A percentile compares a stretch with the other conserved stretches of the same genome.
Evolutionary conservation across 2,329 filamentous ascomycete species (phyloP).

Genomic region (Colletotrichum coccodes): DNA sequence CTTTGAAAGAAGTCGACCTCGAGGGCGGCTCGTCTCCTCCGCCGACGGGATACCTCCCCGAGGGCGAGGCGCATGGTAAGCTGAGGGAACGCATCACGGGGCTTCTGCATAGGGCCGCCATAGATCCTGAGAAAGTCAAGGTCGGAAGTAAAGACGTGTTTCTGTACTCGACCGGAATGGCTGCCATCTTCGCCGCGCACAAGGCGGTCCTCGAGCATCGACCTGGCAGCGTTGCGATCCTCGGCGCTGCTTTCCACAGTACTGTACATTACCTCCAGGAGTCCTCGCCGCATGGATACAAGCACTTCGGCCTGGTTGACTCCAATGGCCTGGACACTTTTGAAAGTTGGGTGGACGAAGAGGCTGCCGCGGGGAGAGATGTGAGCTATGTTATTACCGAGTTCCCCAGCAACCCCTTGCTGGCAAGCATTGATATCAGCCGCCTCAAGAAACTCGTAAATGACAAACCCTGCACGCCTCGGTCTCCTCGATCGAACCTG

Average conservation of each 20-base stretch:
- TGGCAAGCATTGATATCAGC: constrained; percentile 44
- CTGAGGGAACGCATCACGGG: constrained; percentile 52
- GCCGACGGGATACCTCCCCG: constrained; percentile 50
- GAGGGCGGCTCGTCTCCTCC: constrained; percentile 40
- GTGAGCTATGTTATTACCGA: constrained; percentile 61
- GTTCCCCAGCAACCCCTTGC: constrained; percentile 48
- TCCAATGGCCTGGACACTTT: constrained; percentile 53
- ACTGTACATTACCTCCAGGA: constrained; percentile 59
- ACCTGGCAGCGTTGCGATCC: constrained; percentile 49
- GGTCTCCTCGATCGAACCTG: neutral
- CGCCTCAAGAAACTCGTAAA: constrained; percentile 39
- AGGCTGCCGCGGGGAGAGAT: constrained; percentile 47
- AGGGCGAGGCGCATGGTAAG: constrained; percentile 47
- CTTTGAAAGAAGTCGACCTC: constrained; percentile 46
- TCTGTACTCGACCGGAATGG: constrained; percentile 66
- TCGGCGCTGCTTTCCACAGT: constrained; percentile 63
- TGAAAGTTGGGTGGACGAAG: constrained; percentile 54
- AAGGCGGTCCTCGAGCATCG: constrained; percentile 47
- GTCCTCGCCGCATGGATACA: constrained; percentile 53
- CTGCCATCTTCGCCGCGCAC: constrained; percentile 56
- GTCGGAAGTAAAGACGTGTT: constrained; percentile 56
- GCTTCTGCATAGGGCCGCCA: constrained; percentile 53
- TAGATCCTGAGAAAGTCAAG: constrained; percentile 39
- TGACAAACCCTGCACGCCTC: neutral
- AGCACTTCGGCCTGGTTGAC: constrained; percentile 58